These are phyloP conservation scores for Eucalyptus globulus DNA, from an alignment of 345 rosid species.

Conservation along the genomic window DNA sequence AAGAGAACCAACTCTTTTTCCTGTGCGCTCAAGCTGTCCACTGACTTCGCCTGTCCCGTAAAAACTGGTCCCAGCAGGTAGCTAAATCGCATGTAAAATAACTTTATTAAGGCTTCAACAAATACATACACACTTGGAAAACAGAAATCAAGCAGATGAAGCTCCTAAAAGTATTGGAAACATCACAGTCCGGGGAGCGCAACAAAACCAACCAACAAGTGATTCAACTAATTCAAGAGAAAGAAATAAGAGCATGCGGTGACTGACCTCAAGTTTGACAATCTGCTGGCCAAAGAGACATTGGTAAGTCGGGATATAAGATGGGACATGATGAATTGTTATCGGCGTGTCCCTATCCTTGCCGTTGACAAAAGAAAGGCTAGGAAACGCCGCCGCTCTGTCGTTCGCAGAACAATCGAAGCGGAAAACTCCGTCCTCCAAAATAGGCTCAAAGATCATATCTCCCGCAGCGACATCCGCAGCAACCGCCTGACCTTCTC, in stretches of 20 bases:
- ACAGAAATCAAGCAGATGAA: neutral
- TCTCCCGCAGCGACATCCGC: conserved; percentile 13
- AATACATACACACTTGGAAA: neutral
- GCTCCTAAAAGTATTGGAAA: neutral
- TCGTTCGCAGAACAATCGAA: conserved; percentile 55
- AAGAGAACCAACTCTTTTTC: conserved; percentile 54
- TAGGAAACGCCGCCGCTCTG: conserved; percentile 51
- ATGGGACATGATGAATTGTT: too few relatives aligned
- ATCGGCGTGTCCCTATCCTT: conserved; percentile 27
- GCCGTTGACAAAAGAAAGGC: conserved; percentile 48
- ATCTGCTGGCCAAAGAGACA: too few relatives aligned
- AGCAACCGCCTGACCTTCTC: conserved; percentile 11
- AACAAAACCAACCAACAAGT: neutral
- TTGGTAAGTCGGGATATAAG: too few relatives aligned
- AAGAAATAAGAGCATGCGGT: too few relatives aligned
- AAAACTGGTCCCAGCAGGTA: conserved; percentile 71
- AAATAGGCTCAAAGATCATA: conserved; percentile 62
- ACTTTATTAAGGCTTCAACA: neutral
- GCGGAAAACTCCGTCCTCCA: conserved; percentile 69
- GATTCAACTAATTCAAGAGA: too few relatives aligned
- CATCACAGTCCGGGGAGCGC: neutral
- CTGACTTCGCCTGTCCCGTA: conserved; percentile 98
- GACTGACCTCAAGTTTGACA: too few relatives aligned
- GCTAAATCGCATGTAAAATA: conserved; percentile 12
- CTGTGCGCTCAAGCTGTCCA: conserved; percentile 90